Percentiles rank a stretch among this genome's conserved stretches.
Conservation (phyloP, 129 eudicot species). For the Heracleum sosnowskyi region DNA sequence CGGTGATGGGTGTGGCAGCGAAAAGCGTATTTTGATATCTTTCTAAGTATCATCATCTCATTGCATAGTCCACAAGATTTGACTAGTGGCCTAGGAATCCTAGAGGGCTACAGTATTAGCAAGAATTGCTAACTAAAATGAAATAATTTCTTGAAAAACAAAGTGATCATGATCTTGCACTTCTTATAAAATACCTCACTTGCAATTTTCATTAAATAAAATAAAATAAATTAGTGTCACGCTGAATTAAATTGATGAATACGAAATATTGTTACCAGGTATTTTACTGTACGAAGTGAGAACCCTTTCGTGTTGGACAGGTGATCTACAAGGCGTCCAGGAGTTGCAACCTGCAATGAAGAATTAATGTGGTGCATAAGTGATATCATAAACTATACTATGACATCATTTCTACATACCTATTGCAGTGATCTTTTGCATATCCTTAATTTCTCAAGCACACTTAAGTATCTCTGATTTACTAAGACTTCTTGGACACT, state of each 20-base stretch:
- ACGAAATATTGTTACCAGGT: conserved; percentile 40
- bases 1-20: neutral
- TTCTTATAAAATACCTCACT: neutral
- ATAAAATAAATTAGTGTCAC: neutral
- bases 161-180: too few relatives aligned
- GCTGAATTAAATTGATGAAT: neutral
- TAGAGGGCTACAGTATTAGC: neutral
- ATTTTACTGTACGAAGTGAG: conserved; percentile 71
- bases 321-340: conserved; percentile 96
- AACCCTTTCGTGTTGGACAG: conserved; percentile 89
- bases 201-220: neutral
- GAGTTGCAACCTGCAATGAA: conserved; percentile 79
- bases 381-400: too few relatives aligned
- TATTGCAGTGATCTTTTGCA: neutral
- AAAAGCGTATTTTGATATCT: neutral
- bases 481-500: neutral
- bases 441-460: neutral
- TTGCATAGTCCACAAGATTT: neutral
- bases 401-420: neutral
- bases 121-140: neutral
- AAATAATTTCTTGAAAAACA: too few relatives aligned
- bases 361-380: neutral
- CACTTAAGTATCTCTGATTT: neutral
- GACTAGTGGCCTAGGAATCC: neutral
- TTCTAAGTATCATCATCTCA: neutral